Base-by-base conservation (phyloP, 2,329 filamentous ascomycete genomes). In the Penicillium sp. region DNA sequence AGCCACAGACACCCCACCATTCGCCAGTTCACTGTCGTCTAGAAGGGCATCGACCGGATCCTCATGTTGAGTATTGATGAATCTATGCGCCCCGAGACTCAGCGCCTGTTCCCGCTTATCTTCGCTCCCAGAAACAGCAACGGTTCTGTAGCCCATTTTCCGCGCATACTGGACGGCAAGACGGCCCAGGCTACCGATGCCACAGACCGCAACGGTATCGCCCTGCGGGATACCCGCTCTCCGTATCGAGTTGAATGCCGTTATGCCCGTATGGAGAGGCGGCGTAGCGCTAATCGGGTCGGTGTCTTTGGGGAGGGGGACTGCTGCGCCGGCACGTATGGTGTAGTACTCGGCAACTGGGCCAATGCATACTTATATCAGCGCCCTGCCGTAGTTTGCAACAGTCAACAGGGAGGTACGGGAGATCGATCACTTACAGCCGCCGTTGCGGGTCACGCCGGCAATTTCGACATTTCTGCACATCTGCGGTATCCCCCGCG, bases 371-470 rank as follows among this genome's bases (percentile, higher is more conserved):
- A 5, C 3, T 26, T 26, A 26, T 26, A 26, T 26, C 5, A 26
- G 23, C 23, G 23, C 23, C 5, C 23, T 26, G 23, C 23, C 23
- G 23, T 3, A 26, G 23, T 26, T 26, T 26, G 23, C 5, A 26
- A 26, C 23, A 5, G 5, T 5, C 23, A 26, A 26, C 23, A 26
- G 23, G 3, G 23, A 26, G 23, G 23, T 3, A 26, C 5, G 5
- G 23, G 23, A 26, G 23, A 26, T 26, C 3, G 23, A 26, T 26
- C 23, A 26, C 23, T 26, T 26, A 83, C 81, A 92, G 41, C 91
- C 91, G 55, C 91, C 91, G 65, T 90, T 83, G 45, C 78, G 79
- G 3, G 79, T 85, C 5, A 90, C 83, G 13, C 91, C 91, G 72
- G 91, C 93, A 71, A 92, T 73, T 0, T 75, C 73, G 52, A 72